These are phyloP conservation scores for Yarrowia divulgata DNA, from an alignment of 805 yeast species.

Conservation along the genomic window DNA sequence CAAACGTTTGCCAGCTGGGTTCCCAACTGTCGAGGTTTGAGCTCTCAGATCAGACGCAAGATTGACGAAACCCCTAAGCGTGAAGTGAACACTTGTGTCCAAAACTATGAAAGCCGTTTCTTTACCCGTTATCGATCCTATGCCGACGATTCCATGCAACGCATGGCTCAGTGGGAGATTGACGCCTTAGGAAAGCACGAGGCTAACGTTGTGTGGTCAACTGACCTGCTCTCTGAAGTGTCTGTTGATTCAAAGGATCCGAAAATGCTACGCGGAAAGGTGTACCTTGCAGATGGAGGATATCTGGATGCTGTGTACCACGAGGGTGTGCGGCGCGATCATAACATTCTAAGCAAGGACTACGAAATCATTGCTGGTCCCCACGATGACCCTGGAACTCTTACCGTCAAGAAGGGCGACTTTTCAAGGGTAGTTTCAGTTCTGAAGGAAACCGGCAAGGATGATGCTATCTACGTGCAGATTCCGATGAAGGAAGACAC, in stretches of 20 bases:
- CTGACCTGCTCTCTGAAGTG: constrained; percentile 72
- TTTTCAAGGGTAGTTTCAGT: constrained; percentile 3
- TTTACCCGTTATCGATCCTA: constrained; percentile 13
- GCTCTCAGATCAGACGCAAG: constrained; percentile 16
- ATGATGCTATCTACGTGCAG: background rate
- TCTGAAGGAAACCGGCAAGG: background rate
- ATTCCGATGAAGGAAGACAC: constrained; percentile 11
- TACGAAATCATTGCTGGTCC: constrained; percentile 11
- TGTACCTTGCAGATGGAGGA: constrained; percentile 66
- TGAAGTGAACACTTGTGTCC: background rate
- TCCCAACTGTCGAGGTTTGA: constrained; percentile 26
- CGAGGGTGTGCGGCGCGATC: background rate
- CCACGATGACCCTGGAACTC: background rate
- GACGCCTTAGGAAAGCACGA: background rate
- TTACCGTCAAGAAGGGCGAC: constrained; percentile 7
- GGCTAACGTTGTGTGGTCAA: constrained; percentile 62
- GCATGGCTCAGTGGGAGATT: constrained; percentile 15
- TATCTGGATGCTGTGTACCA: background rate
- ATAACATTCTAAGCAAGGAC: background rate
- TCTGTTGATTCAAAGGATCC: constrained; percentile 70
- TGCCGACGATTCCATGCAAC: background rate
- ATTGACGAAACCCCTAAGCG: constrained; percentile 18
- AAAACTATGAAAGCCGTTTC: constrained; percentile 11
- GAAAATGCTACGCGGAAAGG: constrained; percentile 52
- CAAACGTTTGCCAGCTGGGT: constrained; percentile 26